These are phyloP conservation scores for Elasticomyces elasticus DNA, from an alignment of 495 filamentous ascomycete genomes.

Conservation along the genomic window DNA sequence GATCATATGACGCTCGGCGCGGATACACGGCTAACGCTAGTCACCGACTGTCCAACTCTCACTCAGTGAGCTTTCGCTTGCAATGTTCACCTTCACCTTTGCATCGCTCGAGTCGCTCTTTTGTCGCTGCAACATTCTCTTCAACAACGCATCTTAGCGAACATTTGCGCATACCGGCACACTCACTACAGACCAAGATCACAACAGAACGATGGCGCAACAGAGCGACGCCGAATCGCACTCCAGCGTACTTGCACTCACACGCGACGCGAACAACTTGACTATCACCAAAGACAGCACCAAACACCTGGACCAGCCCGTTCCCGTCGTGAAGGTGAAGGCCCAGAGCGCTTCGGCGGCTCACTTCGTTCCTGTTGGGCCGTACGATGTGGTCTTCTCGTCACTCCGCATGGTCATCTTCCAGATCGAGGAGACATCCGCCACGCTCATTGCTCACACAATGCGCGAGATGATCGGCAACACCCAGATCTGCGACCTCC, in stretches of 20 bases:
- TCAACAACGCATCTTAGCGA: neutral
- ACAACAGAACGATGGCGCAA: neutral
- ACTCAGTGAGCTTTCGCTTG: neutral
- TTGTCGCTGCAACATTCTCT: neutral
- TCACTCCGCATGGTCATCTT: constrained; percentile 6
- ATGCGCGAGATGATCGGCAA: neutral
- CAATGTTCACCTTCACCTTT: neutral
- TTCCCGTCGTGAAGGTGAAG: neutral
- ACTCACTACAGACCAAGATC: neutral
- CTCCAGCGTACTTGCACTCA: too few relatives aligned
- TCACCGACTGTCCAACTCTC: neutral
- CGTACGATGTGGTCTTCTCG: neutral
- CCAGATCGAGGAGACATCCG: neutral
- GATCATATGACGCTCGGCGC: neutral
- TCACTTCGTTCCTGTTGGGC: neutral
- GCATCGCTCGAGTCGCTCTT: neutral
- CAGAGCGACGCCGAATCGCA: neutral
- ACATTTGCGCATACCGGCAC: neutral
- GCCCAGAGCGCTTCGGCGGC: neutral
- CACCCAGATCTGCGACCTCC: neutral
- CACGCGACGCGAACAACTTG: too few relatives aligned
- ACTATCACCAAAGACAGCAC: too few relatives aligned
- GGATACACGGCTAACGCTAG: neutral
- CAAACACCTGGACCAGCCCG: neutral
- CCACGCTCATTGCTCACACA: neutral